A percentile compares a stretch with the other conserved stretches of the same genome.
Evolutionary conservation across 179 eudicot species (phyloP).

Genomic region (Camellia oleifera): DNA sequence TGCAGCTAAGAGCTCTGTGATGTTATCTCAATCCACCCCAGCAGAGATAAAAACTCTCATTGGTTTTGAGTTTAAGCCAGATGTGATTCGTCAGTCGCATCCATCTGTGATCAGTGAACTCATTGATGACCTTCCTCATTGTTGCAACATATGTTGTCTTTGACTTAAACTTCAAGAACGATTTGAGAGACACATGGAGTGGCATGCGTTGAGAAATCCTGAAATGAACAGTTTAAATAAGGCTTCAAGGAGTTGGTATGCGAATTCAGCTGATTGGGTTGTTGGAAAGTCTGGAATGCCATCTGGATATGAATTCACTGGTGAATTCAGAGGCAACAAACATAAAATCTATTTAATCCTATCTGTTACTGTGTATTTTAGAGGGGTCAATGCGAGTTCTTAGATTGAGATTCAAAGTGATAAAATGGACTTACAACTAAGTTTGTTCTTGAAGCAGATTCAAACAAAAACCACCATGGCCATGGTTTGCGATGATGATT

Average conservation of each 20-base stretch:
- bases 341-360: too few relatives aligned
- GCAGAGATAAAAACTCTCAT: constrained; percentile 46
- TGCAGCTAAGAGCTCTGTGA: constrained; percentile 22
- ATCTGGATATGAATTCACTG: constrained; percentile 20
- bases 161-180: constrained; percentile 53
- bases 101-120: constrained; percentile 62
- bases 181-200: constrained; percentile 77
- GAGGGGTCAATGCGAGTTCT: too few relatives aligned
- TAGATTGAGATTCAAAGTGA: too few relatives aligned
- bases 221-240: constrained; percentile 24
- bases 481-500: too few relatives aligned
- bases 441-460: too few relatives aligned
- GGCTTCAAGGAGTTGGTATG: constrained; percentile 76
- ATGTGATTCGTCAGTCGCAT: constrained; percentile 67
- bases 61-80: constrained; percentile 77
- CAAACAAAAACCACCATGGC: too few relatives aligned
- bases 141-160: constrained; percentile 70
- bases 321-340: not conserved
- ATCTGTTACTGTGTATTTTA: too few relatives aligned
- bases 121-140: constrained; percentile 56
- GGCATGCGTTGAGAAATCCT: constrained; percentile 60
- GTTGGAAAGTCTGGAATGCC: constrained; percentile 41
- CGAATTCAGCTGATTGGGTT: constrained; percentile 54
- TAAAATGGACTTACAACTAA: too few relatives aligned
- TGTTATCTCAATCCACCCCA: constrained; percentile 24